phyloP scores from a whole-genome alignment of 306 rosid species.

The Malus asiatica region DNA sequence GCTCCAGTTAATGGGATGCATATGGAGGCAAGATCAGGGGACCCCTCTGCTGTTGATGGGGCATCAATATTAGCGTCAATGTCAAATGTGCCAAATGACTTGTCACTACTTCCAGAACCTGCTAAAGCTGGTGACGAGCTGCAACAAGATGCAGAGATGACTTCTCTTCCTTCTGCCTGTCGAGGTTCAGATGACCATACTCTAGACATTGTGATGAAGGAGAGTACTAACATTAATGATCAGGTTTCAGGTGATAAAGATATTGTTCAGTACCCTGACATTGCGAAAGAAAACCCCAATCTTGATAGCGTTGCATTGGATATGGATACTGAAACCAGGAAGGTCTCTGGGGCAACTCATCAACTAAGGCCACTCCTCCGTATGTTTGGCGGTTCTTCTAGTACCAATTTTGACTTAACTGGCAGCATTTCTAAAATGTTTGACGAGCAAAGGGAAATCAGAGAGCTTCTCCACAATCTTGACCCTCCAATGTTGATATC shows the following conservation, averaged over 20 bases:
- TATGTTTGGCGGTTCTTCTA: conserved; percentile 53
- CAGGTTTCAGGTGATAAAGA: conserved; percentile 41
- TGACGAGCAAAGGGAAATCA: conserved; percentile 56
- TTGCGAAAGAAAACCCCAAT: conserved; percentile 43
- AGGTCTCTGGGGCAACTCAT: conserved; percentile 35
- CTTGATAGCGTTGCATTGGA: conserved; percentile 41
- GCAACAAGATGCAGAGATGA: conserved; percentile 44
- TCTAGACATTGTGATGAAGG: conserved; percentile 52
- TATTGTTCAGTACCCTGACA: conserved; percentile 35
- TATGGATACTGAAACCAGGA: conserved; percentile 44
- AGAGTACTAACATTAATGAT: conserved; percentile 31
- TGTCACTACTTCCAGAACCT: conserved; percentile 54
- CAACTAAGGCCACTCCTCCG: conserved; percentile 53
- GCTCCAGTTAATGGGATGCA: conserved; percentile 62
- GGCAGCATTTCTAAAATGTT: conserved; percentile 58
- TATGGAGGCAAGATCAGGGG: conserved; percentile 77
- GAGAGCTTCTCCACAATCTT: conserved; percentile 54
- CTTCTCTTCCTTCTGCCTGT: conserved; percentile 40
- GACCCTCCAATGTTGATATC: conserved; percentile 52
- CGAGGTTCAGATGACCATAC: conserved; percentile 37
- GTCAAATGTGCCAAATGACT: conserved; percentile 56
- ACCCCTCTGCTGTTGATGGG: conserved; percentile 82
- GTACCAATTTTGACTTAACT: conserved; percentile 50
- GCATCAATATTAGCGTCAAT: conserved; percentile 86
- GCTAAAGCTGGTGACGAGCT: conserved; percentile 46